Conservation (phyloP, 2,329 filamentous ascomycete genomes). For the Periglandula ipomoeae region DNA sequence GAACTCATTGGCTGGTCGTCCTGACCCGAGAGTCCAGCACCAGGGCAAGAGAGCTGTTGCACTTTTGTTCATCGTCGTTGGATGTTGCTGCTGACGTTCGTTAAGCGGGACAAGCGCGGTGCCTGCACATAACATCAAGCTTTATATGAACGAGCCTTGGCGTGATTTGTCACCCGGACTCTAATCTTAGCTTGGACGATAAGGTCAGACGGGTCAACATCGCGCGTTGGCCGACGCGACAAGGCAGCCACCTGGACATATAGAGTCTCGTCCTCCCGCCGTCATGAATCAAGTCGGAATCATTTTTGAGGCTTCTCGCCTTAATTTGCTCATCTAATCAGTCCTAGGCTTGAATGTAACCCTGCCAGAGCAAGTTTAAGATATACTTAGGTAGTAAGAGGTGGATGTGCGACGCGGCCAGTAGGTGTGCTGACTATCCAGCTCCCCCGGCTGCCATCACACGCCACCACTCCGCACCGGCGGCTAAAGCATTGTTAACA, state of each 20-base stretch:
- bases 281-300: not conserved
- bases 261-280: not conserved
- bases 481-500: not conserved
- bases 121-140: not conserved
- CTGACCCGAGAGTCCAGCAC: not conserved
- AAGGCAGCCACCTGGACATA: not conserved
- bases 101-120: slow-evolving; percentile 1
- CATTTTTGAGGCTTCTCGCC: too few species aligned
- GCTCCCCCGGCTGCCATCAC: not conserved
- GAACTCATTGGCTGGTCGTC: not conserved
- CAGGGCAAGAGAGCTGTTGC: not conserved
- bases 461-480: slow-evolving; percentile 1
- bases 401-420: not conserved
- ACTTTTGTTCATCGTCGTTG: not conserved
- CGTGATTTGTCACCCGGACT: too few species aligned
- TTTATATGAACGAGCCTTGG: not conserved
- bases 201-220: not conserved
- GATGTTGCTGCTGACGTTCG: not conserved
- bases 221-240: not conserved
- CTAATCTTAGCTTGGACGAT: too few species aligned
- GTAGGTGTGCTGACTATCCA: not conserved
- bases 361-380: not conserved
- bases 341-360: not conserved
- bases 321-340: too few species aligned
- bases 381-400: not conserved